Evolutionary conservation across 148 eudicot genomes (phyloP).

Genomic region (Camellia granthamiana): DNA sequence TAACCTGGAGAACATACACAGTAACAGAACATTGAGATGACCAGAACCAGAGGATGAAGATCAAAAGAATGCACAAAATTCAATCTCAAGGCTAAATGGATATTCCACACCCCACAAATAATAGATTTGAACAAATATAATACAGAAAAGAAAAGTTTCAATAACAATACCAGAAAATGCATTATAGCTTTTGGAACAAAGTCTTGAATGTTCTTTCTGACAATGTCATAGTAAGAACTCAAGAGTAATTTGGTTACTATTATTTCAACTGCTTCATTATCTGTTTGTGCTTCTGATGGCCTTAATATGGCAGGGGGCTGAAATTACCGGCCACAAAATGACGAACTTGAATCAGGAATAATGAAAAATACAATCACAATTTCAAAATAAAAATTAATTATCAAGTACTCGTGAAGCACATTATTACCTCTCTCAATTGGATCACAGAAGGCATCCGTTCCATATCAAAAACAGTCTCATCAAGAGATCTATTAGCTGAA

Average conservation of each 20-base stretch:
- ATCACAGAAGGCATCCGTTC: conserved; percentile 14
- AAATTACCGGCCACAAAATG: conserved; percentile 5
- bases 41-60: too few relatives aligned
- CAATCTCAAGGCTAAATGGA: not conserved
- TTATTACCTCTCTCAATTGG: conserved; percentile 16
- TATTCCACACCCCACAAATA: conserved; percentile 1
- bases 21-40: not conserved
- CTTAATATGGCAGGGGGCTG: conserved; percentile 40
- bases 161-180: conserved; percentile 54
- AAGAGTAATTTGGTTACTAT: conserved; percentile 46
- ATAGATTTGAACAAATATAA: not conserved
- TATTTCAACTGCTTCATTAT: conserved; percentile 40
- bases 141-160: not conserved
- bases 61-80: not conserved
- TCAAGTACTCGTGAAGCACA: not conserved
- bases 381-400: not conserved
- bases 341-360: conserved; percentile 4
- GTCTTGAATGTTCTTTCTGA: conserved; percentile 63
- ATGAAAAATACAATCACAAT: not conserved
- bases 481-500: not conserved
- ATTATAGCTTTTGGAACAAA: conserved; percentile 61
- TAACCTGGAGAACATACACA: conserved; percentile 24
- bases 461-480: not conserved
- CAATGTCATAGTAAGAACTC: conserved; percentile 62
- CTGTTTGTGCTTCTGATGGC: conserved; percentile 36